These are phyloP conservation scores for Tetrastigma voinierianum DNA, from an alignment of 164 flowering plant genomes.

Conservation along the genomic window DNA sequence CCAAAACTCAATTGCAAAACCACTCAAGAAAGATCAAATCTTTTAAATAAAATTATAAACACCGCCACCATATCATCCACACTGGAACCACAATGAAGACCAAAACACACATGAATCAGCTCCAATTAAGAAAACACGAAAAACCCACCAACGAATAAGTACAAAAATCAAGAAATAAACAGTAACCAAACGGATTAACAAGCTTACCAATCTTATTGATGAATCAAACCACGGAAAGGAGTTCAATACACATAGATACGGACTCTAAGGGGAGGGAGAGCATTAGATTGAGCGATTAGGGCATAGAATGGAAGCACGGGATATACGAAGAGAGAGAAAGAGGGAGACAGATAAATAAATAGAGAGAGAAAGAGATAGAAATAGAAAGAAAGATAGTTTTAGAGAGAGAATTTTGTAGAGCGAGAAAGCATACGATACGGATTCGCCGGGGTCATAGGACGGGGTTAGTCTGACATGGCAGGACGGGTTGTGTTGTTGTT, in stretches of 20 bases:
- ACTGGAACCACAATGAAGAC: slow-evolving; percentile 1
- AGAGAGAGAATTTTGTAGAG: slow-evolving; percentile 21
- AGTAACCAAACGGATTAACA: slow-evolving; percentile 8
- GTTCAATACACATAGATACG: background rate
- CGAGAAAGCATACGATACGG: slow-evolving; percentile 49
- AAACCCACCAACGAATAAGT: background rate
- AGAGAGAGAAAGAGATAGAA: slow-evolving; percentile 24
- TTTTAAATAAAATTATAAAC: background rate
- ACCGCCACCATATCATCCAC: background rate
- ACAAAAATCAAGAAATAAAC: background rate
- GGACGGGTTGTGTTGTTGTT: slow-evolving; percentile 9
- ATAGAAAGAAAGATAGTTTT: slow-evolving; percentile 16
- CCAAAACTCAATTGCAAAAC: slow-evolving; percentile 5
- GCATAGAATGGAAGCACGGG: slow-evolving; percentile 2
- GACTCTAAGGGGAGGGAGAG: slow-evolving; percentile 7
- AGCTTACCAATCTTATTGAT: slow-evolving; percentile 20
- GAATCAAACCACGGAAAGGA: slow-evolving; percentile 14
- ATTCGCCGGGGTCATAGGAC: slow-evolving; percentile 74
- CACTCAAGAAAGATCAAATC: slow-evolving; percentile 6
- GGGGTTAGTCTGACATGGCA: slow-evolving; percentile 68
- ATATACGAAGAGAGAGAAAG: slow-evolving; percentile 8
- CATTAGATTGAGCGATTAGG: slow-evolving; percentile 14
- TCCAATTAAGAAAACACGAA: slow-evolving; percentile 9
- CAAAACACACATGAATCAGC: slow-evolving; percentile 15
- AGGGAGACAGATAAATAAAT: slow-evolving; percentile 22